phyloP scores from a whole-genome alignment of 78 protist genomes.

The Capsaspora owczarzaki region DNA sequence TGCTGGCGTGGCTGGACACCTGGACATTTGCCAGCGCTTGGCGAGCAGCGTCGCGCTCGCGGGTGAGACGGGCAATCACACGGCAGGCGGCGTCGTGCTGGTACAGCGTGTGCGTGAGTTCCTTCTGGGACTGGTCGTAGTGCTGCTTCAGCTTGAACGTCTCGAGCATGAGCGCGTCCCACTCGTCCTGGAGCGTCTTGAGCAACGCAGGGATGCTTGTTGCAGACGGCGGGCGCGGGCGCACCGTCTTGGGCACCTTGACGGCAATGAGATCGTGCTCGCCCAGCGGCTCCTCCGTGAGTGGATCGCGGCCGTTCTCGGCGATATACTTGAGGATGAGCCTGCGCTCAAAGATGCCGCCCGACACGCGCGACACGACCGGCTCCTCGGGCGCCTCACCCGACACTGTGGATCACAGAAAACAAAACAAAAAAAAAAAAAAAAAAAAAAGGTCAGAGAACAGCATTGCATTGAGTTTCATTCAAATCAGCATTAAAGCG shows the following conservation, averaged over 20 bases:
- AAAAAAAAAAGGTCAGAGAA: too few relatives aligned
- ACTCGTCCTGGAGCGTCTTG: constrained; percentile 84
- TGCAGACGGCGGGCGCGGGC: constrained; percentile 67
- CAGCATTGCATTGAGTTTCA: too few relatives aligned
- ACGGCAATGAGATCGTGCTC: constrained; percentile 66
- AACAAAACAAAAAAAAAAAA: too few relatives aligned
- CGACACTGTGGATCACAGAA: constrained; percentile 43
- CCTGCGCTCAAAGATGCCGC: constrained; percentile 82
- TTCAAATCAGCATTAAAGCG: too few relatives aligned
- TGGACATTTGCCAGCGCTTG: background rate
- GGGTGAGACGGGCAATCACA: constrained; percentile 88
- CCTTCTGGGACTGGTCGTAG: constrained; percentile 46
- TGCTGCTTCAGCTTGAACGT: constrained; percentile 72
- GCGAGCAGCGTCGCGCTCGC: constrained; percentile 89
- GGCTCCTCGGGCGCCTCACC: constrained; percentile 71
- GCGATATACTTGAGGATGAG: constrained; percentile 72
- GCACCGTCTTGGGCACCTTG: constrained; percentile 2
- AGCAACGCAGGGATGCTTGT: constrained; percentile 80
- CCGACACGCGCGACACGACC: constrained; percentile 65
- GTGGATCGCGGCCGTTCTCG: constrained; percentile 67
- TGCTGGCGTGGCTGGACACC: background rate
- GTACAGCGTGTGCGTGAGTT: constrained; percentile 89
- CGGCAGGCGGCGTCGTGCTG: constrained; percentile 98
- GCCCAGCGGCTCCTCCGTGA: constrained; percentile 60
- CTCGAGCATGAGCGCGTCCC: constrained; percentile 94